Evolutionary conservation across 176 grass and related monocot genomes (phyloP).

Genomic region (Calamus simplicifolius): DNA sequence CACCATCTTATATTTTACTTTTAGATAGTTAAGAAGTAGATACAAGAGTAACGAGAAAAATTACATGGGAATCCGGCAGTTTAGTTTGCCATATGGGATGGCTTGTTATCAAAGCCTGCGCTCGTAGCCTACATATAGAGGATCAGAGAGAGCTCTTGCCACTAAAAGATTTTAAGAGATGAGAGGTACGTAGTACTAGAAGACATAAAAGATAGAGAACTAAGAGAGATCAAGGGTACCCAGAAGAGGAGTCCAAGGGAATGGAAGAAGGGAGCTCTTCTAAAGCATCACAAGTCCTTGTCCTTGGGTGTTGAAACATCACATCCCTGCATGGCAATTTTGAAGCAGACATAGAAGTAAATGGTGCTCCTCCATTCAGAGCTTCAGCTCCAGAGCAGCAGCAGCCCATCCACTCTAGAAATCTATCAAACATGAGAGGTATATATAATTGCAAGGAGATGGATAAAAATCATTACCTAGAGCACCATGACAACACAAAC

Average conservation of each 20-base stretch:
- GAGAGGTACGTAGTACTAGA: too few relatives aligned
- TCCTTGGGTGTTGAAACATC: constrained; percentile 20
- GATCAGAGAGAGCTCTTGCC: not conserved
- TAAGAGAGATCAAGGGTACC: constrained; percentile 22
- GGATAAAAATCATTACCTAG: too few relatives aligned
- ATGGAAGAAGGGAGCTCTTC: constrained; percentile 51
- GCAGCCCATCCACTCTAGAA: constrained; percentile 65
- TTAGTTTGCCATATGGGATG: constrained; percentile 61
- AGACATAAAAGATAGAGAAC: too few relatives aligned
- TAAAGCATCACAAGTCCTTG: constrained; percentile 25
- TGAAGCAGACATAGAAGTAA: not conserved
- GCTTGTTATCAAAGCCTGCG: constrained; percentile 64
- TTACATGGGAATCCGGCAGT: constrained; percentile 17
- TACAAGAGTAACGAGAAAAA: not conserved
- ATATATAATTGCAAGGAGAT: not conserved
- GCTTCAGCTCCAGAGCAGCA: constrained; percentile 50
- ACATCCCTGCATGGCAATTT: constrained; percentile 26
- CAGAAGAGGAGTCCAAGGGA: constrained; percentile 44
- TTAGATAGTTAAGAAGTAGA: not conserved
- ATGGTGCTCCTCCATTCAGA: constrained; percentile 10
- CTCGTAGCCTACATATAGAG: constrained; percentile 40
- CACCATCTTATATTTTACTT: not conserved
- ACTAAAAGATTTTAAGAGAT: too few relatives aligned
- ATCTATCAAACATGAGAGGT: constrained; percentile 23
- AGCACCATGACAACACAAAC: not conserved